Evolutionary conservation across 306 rosid genomes (phyloP).

Genomic region (Ceratonia siliqua): DNA sequence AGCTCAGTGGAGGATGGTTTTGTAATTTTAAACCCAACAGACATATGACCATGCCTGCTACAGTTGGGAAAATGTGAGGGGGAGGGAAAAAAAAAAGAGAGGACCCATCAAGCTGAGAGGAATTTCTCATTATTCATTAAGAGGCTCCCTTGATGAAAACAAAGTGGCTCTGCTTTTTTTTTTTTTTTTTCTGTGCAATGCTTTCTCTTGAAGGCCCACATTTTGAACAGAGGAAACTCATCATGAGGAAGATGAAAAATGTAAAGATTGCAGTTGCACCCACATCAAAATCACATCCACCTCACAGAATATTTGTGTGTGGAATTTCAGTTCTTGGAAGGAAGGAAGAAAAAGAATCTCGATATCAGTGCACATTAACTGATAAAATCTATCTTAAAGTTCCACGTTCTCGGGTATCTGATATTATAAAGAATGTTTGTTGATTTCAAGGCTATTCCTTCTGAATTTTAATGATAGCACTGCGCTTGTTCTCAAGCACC

Average conservation of each 20-base stretch:
- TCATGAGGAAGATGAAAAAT: slow-evolving; percentile 36
- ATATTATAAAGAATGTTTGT: slow-evolving; percentile 54
- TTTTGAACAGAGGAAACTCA: slow-evolving; percentile 42
- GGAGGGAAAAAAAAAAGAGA: slow-evolving; percentile 32
- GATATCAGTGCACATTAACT: slow-evolving; percentile 29
- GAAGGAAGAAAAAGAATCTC: slow-evolving; percentile 7
- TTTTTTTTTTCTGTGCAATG: slow-evolving; percentile 19
- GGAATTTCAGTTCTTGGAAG: slow-evolving; percentile 35
- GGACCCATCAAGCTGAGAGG: slow-evolving; percentile 55
- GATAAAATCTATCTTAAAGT: slow-evolving; percentile 30
- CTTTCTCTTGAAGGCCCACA: slow-evolving; percentile 46
- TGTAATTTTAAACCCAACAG: slow-evolving; percentile 61
- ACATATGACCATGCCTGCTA: slow-evolving; percentile 61
- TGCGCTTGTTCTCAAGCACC: slow-evolving; percentile 43
- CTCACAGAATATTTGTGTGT: slow-evolving; percentile 16
- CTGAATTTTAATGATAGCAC: slow-evolving; percentile 45
- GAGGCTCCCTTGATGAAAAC: slow-evolving; percentile 44
- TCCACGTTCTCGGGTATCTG: slow-evolving; percentile 37
- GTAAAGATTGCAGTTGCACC: slow-evolving; percentile 44
- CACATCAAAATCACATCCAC: slow-evolving; percentile 42
- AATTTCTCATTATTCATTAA: slow-evolving; percentile 44
- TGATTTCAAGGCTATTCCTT: slow-evolving; percentile 42
- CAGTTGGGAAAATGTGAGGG: slow-evolving; percentile 42
- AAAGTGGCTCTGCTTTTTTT: slow-evolving; percentile 38
- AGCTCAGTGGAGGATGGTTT: slow-evolving; percentile 36